Base-by-base conservation (phyloP, 192 early-diverging fungal species). In the Blastocladiella britannica region DNA sequence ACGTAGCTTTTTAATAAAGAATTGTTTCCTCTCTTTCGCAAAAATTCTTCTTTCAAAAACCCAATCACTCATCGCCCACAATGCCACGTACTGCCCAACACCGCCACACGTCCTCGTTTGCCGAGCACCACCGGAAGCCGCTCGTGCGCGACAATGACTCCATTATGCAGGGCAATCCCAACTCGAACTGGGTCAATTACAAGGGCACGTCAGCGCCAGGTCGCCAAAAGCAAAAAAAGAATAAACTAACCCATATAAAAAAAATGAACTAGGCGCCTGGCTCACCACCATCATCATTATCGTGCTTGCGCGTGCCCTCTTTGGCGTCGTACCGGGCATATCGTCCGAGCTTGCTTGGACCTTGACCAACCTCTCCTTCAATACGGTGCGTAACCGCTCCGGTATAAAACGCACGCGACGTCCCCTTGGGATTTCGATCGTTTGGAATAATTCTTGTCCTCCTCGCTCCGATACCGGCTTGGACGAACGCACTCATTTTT, bases 311-410 rank as follows among this genome's bases (percentile, higher is more conserved):
- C 84, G 89, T 64, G 65, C 87, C 23, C 63, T 84, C 18, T 82
- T 91, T 59, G 78, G 82, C 25, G 77, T 86, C 29, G 79, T 98
- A 63, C 94, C 94, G 24, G 87, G 88, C 60, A 82, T 95, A 29
- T 82, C 86, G 18, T 72, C 85, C 2, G 94, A 98, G 70, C 73
- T 86, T 25, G 83, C 90, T 62, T 98, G 94, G 94, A 98, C 94
- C 5, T 69, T 98, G 51, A 98, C 92, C 26, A 94, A 89, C 58
- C 75, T 95, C 51, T 68, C 74, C 26, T 98, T 88, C 76, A 91
- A 91, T 64, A 66, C 82, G 55, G 91, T 90, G 75, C 47, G 72
- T 68, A 27, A n/a, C 25, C 22, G 58, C 24, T 55, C 12, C 24
- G 28, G 12, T 9, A 18, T 6, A 3, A 4, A 30, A 2, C 51